Evolutionary conservation across 2,329 filamentous ascomycete species (phyloP).

Genomic region (Phyllosticta citribraziliensis): DNA sequence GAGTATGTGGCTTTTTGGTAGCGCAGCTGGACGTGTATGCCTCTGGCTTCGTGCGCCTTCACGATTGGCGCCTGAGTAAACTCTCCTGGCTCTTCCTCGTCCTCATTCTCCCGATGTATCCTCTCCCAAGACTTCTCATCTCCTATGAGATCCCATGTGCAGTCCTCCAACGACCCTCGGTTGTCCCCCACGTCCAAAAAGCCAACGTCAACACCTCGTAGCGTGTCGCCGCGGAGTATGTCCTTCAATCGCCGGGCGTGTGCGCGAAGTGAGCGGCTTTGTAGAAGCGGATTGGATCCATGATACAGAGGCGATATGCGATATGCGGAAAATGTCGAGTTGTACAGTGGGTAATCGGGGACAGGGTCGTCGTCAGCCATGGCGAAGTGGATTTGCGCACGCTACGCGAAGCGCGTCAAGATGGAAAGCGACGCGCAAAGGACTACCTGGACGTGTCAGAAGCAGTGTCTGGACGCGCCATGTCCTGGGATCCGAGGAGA

Average conservation of each 20-base stretch:
- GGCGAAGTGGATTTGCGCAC: not conserved
- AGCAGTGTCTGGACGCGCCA: not conserved
- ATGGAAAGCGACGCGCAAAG: not conserved
- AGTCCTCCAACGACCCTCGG: constrained; percentile 35
- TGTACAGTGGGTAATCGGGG: constrained; percentile 37
- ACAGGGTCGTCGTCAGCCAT: constrained; percentile 23
- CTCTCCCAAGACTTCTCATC: constrained; percentile 32
- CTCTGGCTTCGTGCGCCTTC: constrained; percentile 24
- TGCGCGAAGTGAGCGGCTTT: constrained; percentile 29
- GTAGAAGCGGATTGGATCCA: constrained; percentile 26
- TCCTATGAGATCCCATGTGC: constrained; percentile 35
- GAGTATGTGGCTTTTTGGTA: constrained; percentile 42
- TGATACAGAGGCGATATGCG: constrained; percentile 46
- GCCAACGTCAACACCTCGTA: constrained; percentile 37
- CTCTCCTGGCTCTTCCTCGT: constrained; percentile 23
- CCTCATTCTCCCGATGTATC: constrained; percentile 23
- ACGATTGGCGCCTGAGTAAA: constrained; percentile 10
- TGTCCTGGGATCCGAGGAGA: not conserved
- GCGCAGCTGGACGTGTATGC: constrained; percentile 39
- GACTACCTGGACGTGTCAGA: not conserved
- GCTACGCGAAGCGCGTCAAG: not conserved
- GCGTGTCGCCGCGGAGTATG: constrained; percentile 38
- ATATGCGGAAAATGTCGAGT: constrained; percentile 45
- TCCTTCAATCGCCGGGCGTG: constrained; percentile 41
- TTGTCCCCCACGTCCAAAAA: constrained; percentile 21